Percentiles rank a stretch among this genome's conserved stretches.
These are phyloP conservation scores for Zygotorulaspora florentina DNA, from an alignment of 805 yeast species.

Conservation along the genomic window DNA sequence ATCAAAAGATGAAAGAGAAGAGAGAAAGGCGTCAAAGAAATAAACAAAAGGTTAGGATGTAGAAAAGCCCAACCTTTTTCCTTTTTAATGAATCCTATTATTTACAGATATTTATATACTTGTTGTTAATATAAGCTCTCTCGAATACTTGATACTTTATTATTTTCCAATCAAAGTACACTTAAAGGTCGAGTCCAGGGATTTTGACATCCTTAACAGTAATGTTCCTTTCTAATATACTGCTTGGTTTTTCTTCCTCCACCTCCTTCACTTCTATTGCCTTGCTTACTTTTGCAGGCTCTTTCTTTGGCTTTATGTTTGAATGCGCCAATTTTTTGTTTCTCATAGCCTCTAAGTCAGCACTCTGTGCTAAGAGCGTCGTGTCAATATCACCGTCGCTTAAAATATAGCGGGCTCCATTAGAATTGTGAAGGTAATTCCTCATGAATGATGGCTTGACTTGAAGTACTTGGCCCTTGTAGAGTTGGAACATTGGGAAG, in stretches of 20 bases:
- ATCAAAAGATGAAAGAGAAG: conserved; percentile 74
- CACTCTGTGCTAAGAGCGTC: conserved; percentile 12
- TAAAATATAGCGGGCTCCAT: conserved; percentile 70
- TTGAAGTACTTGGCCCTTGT: conserved; percentile 62
- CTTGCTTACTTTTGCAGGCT: background rate
- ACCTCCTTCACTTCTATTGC: background rate
- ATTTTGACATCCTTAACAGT: conserved; percentile 27
- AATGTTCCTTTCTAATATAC: conserved; percentile 19
- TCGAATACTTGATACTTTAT: background rate
- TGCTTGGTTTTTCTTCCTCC: conserved; percentile 7
- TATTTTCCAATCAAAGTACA: background rate
- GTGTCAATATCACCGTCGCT: conserved; percentile 26
- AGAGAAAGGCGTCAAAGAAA: conserved; percentile 69
- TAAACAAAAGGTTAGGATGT: conserved; percentile 50
- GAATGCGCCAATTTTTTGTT: background rate
- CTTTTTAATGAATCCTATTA: conserved; percentile 1
- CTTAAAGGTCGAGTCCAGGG: conserved; percentile 29
- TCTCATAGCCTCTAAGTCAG: conserved; percentile 10
- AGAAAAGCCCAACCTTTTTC: conserved; percentile 1
- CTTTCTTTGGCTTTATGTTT: background rate
- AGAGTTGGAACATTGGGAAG: conserved; percentile 55
- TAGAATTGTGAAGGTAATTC: conserved; percentile 62
- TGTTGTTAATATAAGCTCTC: background rate
- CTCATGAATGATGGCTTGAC: conserved; percentile 83
- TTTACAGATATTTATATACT: conserved; percentile 4